Evolutionary conservation across 2,329 filamentous ascomycete genomes (phyloP), one percentile per base, ranked within the genome.

Genomic region (Sclerotinia subarctica): DNA sequence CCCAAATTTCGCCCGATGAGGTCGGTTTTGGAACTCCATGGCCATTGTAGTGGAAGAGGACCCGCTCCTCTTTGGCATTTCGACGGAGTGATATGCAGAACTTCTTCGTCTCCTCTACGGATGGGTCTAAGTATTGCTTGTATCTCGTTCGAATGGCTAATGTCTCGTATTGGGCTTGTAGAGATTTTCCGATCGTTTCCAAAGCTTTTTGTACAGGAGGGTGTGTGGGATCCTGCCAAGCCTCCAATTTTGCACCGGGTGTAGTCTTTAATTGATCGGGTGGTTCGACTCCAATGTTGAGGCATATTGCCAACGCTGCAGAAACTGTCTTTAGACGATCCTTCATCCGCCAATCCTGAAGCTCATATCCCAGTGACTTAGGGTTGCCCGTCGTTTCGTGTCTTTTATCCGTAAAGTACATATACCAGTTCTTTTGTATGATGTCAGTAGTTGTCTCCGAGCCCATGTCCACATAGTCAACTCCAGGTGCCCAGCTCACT

Each of bases 371-470:
- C 24, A 84, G 85, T 64, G 87, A 85, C 77, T 93, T 92, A 21
- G 93, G 92, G 73, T 94, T 93, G 29, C 93, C 95, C 47, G 93
- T 94, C 29, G 93, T 95, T 78, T 98, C 95, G 80, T 99, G 95
- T 65, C 94, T 90, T 80, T 98, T 98, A 80, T 99, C 95, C 71
- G 94, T 97, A 79, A 92, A 99, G 81, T 99, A 99, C 94, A 98
- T 98, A 82, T 97, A 98, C 88, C 96, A 99, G 73, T 93, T 96
- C 91, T 97, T 79, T 67, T 64, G n/a, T 32, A 59, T n/a, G 3
- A 38, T 35, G 65, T 76, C 68, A 76, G 75, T 70, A 38, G 59
- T 24, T n/a, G 60, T 19, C 49, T 65, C 46, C 32, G 38, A 21
- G 8, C 10, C 46, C 32, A 35, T 5, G 32, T 26, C 56, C 49